A percentile compares a stretch with the other conserved stretches of the same genome.
These are phyloP conservation scores for Podospora fimiseda DNA, from an alignment of 495 filamentous ascomycete species.

Conservation along the genomic window DNA sequence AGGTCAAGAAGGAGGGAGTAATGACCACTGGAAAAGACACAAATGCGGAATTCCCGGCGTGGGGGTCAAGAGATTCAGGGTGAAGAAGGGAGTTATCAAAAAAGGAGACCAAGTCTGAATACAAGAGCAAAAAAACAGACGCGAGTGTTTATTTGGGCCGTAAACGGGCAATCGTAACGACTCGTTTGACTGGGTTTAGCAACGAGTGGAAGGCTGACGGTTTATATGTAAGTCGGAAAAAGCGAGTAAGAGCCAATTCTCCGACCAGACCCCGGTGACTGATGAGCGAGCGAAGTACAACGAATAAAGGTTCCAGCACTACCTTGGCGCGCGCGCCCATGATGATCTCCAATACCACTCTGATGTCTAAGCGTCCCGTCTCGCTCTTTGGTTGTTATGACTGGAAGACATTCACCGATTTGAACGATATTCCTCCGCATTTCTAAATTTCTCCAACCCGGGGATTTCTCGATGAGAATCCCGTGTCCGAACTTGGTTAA, in stretches of 20 bases:
- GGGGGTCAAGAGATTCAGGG: background rate
- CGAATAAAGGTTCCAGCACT: background rate
- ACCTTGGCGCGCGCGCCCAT: background rate
- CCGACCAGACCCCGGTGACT: no score
- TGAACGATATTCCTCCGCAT: background rate
- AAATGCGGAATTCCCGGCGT: no score
- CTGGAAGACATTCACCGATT: constrained; percentile 1
- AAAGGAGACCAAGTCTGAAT: background rate
- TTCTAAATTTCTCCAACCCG: background rate
- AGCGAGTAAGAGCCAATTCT: constrained; percentile 6
- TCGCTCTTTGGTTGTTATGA: background rate
- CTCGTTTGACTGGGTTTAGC: background rate
- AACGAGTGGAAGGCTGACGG: background rate
- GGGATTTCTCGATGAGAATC: background rate
- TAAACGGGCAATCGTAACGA: background rate
- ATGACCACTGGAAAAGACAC: no score
- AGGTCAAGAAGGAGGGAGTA: no score
- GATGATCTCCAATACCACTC: background rate
- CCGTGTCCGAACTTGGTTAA: no score
- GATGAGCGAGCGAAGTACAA: background rate
- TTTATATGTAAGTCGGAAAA: background rate
- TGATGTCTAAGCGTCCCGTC: background rate
- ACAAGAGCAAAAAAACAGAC: background rate
- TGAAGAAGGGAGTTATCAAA: background rate
- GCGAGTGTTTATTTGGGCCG: background rate